These are phyloP conservation scores for Amanita molliuscula DNA, from an alignment of 768 basidiomycete genomes.

Conservation along the genomic window DNA sequence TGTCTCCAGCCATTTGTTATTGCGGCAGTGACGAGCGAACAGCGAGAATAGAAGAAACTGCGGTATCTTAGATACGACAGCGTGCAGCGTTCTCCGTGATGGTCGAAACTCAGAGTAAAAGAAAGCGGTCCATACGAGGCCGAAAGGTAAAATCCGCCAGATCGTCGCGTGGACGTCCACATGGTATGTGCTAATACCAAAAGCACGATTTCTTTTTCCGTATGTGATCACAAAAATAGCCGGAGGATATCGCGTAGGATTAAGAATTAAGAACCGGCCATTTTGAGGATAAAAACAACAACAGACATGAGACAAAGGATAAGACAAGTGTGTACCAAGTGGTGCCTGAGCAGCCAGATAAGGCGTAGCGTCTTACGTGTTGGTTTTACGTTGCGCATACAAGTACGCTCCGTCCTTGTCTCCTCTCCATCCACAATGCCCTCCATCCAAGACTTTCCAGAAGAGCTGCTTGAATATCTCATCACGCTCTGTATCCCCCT, in stretches of 20 bases:
- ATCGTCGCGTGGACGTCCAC: background rate
- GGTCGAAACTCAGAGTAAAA: conserved; percentile 4
- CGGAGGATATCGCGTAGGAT: background rate
- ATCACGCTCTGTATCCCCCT: conserved; percentile 17
- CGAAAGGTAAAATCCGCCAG: background rate
- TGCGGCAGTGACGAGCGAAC: background rate
- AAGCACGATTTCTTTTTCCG: background rate
- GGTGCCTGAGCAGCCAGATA: background rate
- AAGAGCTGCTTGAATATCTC: conserved; percentile 25
- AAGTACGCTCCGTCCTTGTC: background rate
- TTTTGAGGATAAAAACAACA: background rate
- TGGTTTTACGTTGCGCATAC: conserved; percentile 1
- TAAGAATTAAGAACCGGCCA: background rate
- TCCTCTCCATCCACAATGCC: background rate
- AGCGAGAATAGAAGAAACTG: background rate
- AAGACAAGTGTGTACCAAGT: background rate
- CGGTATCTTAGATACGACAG: background rate
- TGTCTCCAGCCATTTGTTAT: too few relatives aligned
- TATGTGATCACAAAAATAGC: background rate
- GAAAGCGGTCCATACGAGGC: background rate
- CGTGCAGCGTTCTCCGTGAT: background rate
- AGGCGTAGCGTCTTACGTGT: background rate
- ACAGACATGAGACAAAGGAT: background rate
- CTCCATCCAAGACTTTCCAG: conserved; percentile 18
- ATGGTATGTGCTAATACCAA: background rate